These are phyloP conservation scores for Balakata baccata DNA, from an alignment of 345 rosid species.

Conservation along the genomic window DNA sequence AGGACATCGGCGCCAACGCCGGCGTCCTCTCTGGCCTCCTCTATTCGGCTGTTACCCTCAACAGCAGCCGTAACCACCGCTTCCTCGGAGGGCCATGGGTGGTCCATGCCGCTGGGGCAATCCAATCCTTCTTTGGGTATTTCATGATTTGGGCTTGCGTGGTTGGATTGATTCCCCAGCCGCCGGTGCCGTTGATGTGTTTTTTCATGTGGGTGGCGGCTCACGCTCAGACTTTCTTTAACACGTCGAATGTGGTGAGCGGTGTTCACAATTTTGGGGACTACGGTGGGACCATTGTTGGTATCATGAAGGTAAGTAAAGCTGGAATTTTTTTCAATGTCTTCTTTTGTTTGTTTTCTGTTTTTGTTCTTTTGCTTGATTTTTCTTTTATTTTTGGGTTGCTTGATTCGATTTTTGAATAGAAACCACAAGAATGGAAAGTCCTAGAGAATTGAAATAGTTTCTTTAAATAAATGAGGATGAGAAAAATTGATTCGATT, in stretches of 20 bases:
- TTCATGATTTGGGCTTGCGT: conserved; percentile 85
- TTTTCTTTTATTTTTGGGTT: too few species aligned
- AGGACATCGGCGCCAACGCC: conserved; percentile 88
- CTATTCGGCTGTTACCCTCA: conserved; percentile 47
- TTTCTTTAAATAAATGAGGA: neutral
- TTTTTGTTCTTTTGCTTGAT: neutral
- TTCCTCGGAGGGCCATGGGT: conserved; percentile 59
- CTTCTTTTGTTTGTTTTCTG: neutral
- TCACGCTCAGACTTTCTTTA: conserved; percentile 70
- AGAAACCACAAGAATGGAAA: neutral
- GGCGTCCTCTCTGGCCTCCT: conserved; percentile 78
- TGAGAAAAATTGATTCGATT: neutral
- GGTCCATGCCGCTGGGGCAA: conserved; percentile 60
- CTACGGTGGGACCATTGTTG: conserved; percentile 82
- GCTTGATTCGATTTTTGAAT: neutral
- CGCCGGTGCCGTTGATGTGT: conserved; percentile 73
- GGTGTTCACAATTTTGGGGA: conserved; percentile 64
- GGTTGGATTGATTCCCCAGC: conserved; percentile 53
- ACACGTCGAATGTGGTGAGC: conserved; percentile 70
- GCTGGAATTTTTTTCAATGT: neutral
- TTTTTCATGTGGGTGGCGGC: conserved; percentile 63
- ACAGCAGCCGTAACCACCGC: conserved; percentile 16
- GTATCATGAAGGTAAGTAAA: conserved; percentile 68
- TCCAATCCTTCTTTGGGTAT: conserved; percentile 68
- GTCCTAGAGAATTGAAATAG: neutral